These are phyloP conservation scores for Epichloe scottii DNA, from an alignment of 2,329 filamentous ascomycete species.

Conservation along the genomic window DNA sequence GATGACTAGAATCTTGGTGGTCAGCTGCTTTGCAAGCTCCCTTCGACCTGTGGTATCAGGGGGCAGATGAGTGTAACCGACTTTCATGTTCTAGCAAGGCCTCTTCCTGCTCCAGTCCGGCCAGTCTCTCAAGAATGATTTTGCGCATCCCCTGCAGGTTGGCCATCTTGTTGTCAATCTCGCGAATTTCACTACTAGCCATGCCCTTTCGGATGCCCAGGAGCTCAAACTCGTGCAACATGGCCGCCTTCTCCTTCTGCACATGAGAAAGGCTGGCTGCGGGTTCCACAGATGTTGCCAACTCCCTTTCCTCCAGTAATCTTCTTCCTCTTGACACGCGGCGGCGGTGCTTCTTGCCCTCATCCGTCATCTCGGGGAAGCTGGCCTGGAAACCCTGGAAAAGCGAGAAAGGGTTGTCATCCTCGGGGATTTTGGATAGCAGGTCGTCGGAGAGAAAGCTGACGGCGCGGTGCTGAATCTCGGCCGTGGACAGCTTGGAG, in stretches of 20 bases:
- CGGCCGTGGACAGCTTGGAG: constrained; percentile 74
- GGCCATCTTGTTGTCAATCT: constrained; percentile 93
- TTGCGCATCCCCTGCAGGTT: constrained; percentile 88
- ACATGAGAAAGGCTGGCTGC: constrained; percentile 60
- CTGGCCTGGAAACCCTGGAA: constrained; percentile 95
- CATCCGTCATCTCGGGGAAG: constrained; percentile 58
- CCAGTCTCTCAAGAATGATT: constrained; percentile 79
- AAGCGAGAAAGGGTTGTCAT: constrained; percentile 75
- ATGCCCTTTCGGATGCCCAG: constrained; percentile 90
- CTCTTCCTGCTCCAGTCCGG: constrained; percentile 81
- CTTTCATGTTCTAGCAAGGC: constrained; percentile 78
- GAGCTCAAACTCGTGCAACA: constrained; percentile 83
- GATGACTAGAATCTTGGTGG: constrained; percentile 31
- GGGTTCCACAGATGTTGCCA: constrained; percentile 38
- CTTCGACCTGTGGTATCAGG: neutral
- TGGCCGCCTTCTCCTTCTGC: constrained; percentile 64
- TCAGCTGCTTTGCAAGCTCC: neutral
- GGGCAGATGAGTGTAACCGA: constrained; percentile 29
- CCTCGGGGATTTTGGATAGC: constrained; percentile 76
- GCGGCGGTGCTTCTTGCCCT: constrained; percentile 57
- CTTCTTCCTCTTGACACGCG: constrained; percentile 65
- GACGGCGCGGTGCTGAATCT: constrained; percentile 89
- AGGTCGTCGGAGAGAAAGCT: constrained; percentile 84
- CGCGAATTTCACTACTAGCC: constrained; percentile 89
- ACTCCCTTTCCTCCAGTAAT: constrained; percentile 48